These are phyloP conservation scores for Rhynchospora breviuscula DNA, from an alignment of 176 grass and related monocot species.

Conservation along the genomic window DNA sequence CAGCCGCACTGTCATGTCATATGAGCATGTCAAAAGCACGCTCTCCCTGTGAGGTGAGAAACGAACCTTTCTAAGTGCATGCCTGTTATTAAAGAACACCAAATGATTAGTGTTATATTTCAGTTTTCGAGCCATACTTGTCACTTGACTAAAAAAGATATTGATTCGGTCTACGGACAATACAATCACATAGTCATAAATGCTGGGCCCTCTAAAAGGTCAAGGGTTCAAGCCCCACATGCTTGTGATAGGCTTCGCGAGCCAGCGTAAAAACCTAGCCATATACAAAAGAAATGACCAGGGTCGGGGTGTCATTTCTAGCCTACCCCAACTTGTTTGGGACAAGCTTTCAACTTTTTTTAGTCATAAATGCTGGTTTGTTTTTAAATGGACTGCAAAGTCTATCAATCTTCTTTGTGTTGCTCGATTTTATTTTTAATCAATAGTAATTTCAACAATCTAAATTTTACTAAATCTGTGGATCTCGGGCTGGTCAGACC, in stretches of 20 bases:
- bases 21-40: constrained; percentile 74
- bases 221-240: too few relatives aligned
- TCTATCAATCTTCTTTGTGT: not conserved
- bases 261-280: too few relatives aligned
- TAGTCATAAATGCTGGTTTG: not conserved
- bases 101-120: not conserved
- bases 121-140: not conserved
- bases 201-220: too few relatives aligned
- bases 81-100: constrained; percentile 21
- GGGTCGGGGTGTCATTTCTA: too few relatives aligned
- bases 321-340: too few relatives aligned
- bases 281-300: too few relatives aligned
- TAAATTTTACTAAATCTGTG: too few relatives aligned
- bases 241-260: too few relatives aligned
- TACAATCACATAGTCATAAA: not conserved
- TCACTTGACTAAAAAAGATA: not conserved
- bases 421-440: too few relatives aligned
- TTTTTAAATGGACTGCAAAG: not conserved
- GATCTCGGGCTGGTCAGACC: too few relatives aligned
- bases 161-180: not conserved
- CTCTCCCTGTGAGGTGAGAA: constrained; percentile 82
- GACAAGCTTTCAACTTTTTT: too few relatives aligned
- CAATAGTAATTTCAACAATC: too few relatives aligned
- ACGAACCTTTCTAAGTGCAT: constrained; percentile 64
- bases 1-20: constrained; percentile 87